Evolutionary conservation across 2,329 filamentous ascomycete genomes (phyloP).

Genomic region (Botryotinia globosa): DNA sequence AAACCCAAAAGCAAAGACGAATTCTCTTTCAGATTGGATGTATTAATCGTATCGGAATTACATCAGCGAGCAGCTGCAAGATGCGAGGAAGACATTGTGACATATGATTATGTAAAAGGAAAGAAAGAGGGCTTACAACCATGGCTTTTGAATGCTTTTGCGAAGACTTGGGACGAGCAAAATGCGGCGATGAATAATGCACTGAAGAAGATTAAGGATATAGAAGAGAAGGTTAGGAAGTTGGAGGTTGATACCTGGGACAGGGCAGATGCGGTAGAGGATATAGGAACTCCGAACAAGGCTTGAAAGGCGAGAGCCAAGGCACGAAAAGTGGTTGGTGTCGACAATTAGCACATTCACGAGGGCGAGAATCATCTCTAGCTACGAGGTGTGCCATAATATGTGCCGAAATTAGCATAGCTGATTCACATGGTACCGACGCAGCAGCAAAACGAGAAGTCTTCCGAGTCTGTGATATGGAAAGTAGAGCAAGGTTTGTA

Average conservation of each 20-base stretch:
- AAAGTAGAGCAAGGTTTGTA: neutral
- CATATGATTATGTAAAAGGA: slow-evolving; percentile 68
- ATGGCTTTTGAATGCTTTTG: slow-evolving; percentile 62
- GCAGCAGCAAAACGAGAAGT: neutral
- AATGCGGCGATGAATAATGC: slow-evolving; percentile 55
- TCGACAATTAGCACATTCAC: too few relatives aligned
- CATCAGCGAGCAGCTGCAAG: slow-evolving; percentile 71
- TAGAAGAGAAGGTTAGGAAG: slow-evolving; percentile 56
- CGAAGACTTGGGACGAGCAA: slow-evolving; percentile 58
- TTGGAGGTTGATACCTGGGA: slow-evolving; percentile 77
- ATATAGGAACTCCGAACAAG: slow-evolving; percentile 49
- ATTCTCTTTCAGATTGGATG: slow-evolving; percentile 57
- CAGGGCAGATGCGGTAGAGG: slow-evolving; percentile 66
- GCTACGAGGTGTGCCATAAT: neutral
- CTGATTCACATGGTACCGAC: neutral
- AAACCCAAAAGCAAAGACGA: slow-evolving; percentile 23
- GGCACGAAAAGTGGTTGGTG: too few relatives aligned
- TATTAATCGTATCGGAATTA: slow-evolving; percentile 69
- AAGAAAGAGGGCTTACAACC: slow-evolving; percentile 55
- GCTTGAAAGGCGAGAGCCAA: neutral
- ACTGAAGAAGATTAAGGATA: slow-evolving; percentile 58
- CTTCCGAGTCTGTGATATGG: neutral
- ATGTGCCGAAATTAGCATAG: neutral
- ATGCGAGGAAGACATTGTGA: slow-evolving; percentile 72
- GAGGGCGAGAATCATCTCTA: neutral